Evolutionary conservation across 179 eudicot species (phyloP).

Genomic region (Beta lomatogona): DNA sequence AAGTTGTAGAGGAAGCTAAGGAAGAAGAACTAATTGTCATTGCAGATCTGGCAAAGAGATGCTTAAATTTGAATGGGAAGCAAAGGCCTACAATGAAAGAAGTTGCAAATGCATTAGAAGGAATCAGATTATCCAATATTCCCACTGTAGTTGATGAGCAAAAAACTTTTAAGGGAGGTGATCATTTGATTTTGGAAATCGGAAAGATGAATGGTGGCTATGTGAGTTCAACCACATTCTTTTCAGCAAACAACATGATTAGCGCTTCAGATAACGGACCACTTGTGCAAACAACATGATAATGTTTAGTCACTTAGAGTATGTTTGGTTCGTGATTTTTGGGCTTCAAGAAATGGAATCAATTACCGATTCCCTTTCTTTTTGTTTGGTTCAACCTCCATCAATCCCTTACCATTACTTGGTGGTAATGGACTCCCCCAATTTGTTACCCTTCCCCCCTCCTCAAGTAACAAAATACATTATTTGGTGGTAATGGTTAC

Average conservation of each 20-base stretch:
- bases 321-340: too few species aligned
- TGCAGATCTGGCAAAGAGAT: conserved; percentile 20
- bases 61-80: conserved; percentile 25
- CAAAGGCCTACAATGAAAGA: conserved; percentile 31
- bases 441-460: too few species aligned
- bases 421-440: too few species aligned
- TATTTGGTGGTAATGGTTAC: too few species aligned
- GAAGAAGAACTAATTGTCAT: conserved; percentile 14
- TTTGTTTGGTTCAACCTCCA: too few species aligned
- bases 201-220: conserved; percentile 1
- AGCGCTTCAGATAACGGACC: neutral
- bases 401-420: too few species aligned
- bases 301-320: too few species aligned
- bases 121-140: conserved; percentile 16
- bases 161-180: neutral
- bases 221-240: conserved; percentile 19
- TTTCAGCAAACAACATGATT: neutral
- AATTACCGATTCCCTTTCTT: too few species aligned
- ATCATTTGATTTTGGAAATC: neutral
- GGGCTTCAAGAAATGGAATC: too few species aligned
- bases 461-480: too few species aligned
- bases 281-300: too few species aligned
- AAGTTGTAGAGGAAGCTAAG: conserved; percentile 17
- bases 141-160: neutral
- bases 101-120: conserved; percentile 24